These are phyloP conservation scores for Talaromyces sp. DNA, from an alignment of 2,329 filamentous ascomycete species.

Conservation along the genomic window DNA sequence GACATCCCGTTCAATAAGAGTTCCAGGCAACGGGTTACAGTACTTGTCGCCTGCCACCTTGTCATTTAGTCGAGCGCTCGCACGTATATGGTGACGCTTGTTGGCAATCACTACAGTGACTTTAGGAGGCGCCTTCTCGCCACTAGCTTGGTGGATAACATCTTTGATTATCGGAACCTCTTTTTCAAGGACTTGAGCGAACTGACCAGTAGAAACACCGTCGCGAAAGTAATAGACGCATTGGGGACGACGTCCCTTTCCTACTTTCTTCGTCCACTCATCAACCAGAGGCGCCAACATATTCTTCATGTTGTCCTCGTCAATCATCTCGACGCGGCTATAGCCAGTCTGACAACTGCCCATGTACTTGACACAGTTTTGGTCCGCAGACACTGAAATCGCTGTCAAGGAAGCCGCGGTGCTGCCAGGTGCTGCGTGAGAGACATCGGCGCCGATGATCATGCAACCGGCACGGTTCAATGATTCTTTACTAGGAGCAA, in stretches of 20 bases:
- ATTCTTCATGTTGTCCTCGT: slow-evolving; percentile 57
- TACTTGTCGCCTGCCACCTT: slow-evolving; percentile 60
- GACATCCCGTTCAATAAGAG: slow-evolving; percentile 80
- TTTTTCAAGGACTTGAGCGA: slow-evolving; percentile 68
- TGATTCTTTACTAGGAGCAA: slow-evolving; percentile 39
- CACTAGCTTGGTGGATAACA: slow-evolving; percentile 43
- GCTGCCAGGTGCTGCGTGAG: slow-evolving; percentile 69
- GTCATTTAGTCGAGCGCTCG: slow-evolving; percentile 66
- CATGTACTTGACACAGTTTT: slow-evolving; percentile 66
- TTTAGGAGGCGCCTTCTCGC: slow-evolving; percentile 49
- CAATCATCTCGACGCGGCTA: slow-evolving; percentile 72
- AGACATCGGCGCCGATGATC: slow-evolving; percentile 87
- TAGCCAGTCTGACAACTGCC: slow-evolving; percentile 81
- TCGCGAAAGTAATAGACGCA: slow-evolving; percentile 90
- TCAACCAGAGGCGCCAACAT: slow-evolving; percentile 62
- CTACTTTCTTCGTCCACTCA: slow-evolving; percentile 58
- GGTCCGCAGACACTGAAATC: slow-evolving; percentile 75
- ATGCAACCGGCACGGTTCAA: slow-evolving; percentile 53
- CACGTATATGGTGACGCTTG: slow-evolving; percentile 90
- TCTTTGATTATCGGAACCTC: slow-evolving; percentile 70
- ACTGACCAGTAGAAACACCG: slow-evolving; percentile 84
- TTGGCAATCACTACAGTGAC: slow-evolving; percentile 84
- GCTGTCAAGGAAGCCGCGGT: slow-evolving; percentile 72
- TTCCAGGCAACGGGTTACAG: slow-evolving; percentile 77
- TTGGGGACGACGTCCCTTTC: slow-evolving; percentile 54